Percentiles rank a stretch among this genome's conserved stretches.
These are phyloP conservation scores for Macrolepiota albuminosa DNA, from an alignment of 768 basidiomycete species.

Conservation along the genomic window DNA sequence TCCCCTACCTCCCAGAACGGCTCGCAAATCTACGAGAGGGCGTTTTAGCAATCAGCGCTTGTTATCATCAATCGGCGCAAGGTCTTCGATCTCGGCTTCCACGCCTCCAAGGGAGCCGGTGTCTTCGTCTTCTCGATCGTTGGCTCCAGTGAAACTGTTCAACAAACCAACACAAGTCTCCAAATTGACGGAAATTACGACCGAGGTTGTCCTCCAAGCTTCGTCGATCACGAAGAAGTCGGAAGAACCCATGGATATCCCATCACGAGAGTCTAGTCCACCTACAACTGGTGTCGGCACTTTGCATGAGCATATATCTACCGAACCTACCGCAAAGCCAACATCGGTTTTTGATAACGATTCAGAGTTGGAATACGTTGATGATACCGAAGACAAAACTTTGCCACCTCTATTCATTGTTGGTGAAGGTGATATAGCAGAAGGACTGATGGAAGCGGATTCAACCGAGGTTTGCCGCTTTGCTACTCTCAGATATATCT, in stretches of 20 bases:
- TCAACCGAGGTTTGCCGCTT: slow-evolving; percentile 7
- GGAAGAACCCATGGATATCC: background rate
- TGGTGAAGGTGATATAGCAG: too few relatives aligned
- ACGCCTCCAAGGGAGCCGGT: background rate
- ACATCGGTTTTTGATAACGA: background rate
- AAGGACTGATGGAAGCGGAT: background rate
- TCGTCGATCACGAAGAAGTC: too few relatives aligned
- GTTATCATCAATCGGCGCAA: too few relatives aligned
- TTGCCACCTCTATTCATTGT: too few relatives aligned
- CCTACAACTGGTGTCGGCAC: background rate
- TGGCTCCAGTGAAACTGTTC: background rate
- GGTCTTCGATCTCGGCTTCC: background rate
- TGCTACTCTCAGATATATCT: background rate
- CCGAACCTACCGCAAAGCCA: background rate
- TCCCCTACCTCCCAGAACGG: slow-evolving; percentile 6
- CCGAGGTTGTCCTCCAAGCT: background rate
- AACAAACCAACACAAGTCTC: background rate
- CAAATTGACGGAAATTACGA: background rate
- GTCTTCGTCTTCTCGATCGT: background rate
- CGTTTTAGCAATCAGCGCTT: background rate
- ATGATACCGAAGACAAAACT: background rate
- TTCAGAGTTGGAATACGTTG: slow-evolving; percentile 10
- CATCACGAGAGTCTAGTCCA: background rate
- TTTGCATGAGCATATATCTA: background rate
- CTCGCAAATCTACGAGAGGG: slow-evolving; percentile 7